These are phyloP conservation scores for Pleurotus cornucopiae DNA, from an alignment of 768 basidiomycete genomes.

Conservation along the genomic window DNA sequence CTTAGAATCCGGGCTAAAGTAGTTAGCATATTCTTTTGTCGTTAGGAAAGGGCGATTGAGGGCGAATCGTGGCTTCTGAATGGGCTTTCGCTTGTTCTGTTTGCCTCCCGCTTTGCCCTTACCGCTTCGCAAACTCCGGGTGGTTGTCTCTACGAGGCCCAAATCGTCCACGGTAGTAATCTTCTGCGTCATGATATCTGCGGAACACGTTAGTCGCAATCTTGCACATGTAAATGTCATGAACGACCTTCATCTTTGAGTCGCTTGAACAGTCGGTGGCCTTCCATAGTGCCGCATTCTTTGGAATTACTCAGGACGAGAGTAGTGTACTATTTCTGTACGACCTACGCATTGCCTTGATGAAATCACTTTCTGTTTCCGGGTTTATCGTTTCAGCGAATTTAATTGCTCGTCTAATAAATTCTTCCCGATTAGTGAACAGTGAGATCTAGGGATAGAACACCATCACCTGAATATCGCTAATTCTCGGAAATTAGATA, in stretches of 20 bases:
- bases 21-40: slow-evolving; percentile 52
- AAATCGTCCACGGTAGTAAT: slow-evolving; percentile 44
- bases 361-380: slow-evolving; percentile 45
- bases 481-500: slow-evolving; percentile 63
- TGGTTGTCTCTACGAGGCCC: slow-evolving; percentile 39
- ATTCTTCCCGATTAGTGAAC: not conserved
- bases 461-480: slow-evolving; percentile 59
- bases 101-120: slow-evolving; percentile 32
- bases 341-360: slow-evolving; percentile 53
- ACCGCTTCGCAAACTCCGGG: slow-evolving; percentile 19
- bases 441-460: not conserved
- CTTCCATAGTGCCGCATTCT: not conserved
- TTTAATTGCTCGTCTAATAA: slow-evolving; percentile 64
- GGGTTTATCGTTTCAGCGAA: slow-evolving; percentile 49
- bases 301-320: no score
- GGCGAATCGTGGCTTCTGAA: slow-evolving; percentile 53
- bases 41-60: slow-evolving; percentile 48
- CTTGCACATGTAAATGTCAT: no score
- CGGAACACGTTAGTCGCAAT: no score
- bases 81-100: slow-evolving; percentile 42
- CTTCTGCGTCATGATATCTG: slow-evolving; percentile 61
- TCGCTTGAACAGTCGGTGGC: slow-evolving; percentile 57
- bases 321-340: no score
- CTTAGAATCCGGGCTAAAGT: slow-evolving; percentile 60
- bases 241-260: slow-evolving; percentile 65